Base-by-base conservation (phyloP, 805 yeast species). In the Monosporozyma siamensis region DNA sequence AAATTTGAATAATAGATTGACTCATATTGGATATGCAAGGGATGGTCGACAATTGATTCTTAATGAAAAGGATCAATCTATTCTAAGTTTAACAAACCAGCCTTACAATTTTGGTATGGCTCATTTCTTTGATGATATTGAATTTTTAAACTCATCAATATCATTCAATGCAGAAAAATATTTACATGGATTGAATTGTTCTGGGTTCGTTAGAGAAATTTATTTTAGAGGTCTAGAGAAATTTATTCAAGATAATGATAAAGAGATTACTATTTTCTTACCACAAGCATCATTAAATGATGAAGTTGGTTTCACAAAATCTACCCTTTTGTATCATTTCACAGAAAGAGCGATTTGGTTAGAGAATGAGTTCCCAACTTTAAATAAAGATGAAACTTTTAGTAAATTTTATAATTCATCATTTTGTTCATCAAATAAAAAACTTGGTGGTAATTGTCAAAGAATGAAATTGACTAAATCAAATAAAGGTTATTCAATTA, bases 141-240 rank as follows among this genome's bases (percentile, higher is more conserved):
- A 59, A 14, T 49, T 63, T 11, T 39, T 62, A 23, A 43, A 48
- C 22, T 57, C 48, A 0, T 26, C 43, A 1, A 41, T 74, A 15
- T 49, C 46, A 1, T 74, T 77, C 50, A 76, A 77, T 25, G 74
- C 77, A 1, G 68, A 77, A 48, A 80, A 77, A 53, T 72, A 77
- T 49, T 57, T 82, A 2, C 64, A 74, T 41, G 87, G 84, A 0
- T 56, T 78, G 35, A 72, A 78, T 45, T 78, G 77, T 40, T 67
- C 80, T 2, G 68, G 68, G 22, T 78, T 85, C 56, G 89, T 84
- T 5, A 70, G 73, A n/a, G 95, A 86, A 51, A 50, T 86, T 12
- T 67, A 75, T 35, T 74, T 84, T 41, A 72, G 88, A 44, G 70
- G 73, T 10, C 60, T 86, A 15, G 61, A 67, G 2, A 47, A 70